Evolutionary conservation across 108 stramenopile species (phyloP).

Genomic region (Nitzschia sp.): DNA sequence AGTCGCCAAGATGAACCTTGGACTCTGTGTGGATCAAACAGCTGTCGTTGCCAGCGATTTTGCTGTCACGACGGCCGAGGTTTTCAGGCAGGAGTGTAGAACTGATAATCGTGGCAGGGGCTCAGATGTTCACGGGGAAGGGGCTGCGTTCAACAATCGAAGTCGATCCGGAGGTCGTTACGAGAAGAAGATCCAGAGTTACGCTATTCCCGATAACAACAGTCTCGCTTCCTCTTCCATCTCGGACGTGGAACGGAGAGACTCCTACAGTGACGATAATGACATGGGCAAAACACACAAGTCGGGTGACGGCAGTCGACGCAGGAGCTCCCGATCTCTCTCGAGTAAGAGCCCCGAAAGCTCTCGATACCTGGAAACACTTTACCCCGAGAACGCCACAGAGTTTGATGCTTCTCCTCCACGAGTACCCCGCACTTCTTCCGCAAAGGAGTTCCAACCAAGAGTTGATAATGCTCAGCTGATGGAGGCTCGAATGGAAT

Average conservation of each 20-base stretch:
- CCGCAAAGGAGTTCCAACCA: neutral
- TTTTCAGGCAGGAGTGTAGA: constrained; percentile 27
- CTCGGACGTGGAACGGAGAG: neutral
- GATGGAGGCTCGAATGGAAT: constrained; percentile 19
- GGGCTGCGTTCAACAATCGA: neutral
- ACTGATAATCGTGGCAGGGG: constrained; percentile 17
- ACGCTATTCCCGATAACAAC: neutral
- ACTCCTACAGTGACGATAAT: neutral
- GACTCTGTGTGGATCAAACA: neutral
- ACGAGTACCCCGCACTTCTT: neutral
- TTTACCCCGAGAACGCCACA: neutral
- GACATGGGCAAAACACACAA: neutral
- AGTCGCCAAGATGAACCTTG: neutral
- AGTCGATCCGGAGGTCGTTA: neutral
- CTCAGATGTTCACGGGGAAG: neutral
- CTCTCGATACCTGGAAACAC: too few relatives aligned
- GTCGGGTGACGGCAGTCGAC: neutral
- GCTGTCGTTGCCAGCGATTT: constrained; percentile 8
- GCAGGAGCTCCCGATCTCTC: too few relatives aligned
- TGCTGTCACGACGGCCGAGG: constrained; percentile 21
- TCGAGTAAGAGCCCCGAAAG: too few relatives aligned
- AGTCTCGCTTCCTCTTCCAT: too few relatives aligned
- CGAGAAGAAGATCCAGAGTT: neutral
- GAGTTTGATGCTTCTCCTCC: constrained; percentile 1
- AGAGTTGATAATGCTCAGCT: neutral